phyloP scores from a whole-genome alignment of 2,329 filamentous ascomycete species.

The Calonectria hawksworthii region DNA sequence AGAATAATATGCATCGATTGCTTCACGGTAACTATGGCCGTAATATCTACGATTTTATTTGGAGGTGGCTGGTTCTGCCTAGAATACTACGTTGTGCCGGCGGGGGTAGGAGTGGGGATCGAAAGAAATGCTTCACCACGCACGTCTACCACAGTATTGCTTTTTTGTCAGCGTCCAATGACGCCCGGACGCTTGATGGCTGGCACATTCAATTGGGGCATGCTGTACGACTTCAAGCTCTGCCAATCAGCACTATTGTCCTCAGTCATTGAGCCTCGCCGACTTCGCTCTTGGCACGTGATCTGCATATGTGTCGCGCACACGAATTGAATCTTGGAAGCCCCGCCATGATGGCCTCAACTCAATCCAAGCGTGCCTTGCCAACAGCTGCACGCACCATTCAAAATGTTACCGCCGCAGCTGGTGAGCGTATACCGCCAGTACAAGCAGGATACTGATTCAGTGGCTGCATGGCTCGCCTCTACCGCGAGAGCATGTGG shows the following conservation, averaged over 20 bases:
- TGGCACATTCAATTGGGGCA: neutral
- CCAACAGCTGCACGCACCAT: neutral
- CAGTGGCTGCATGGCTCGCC: slow-evolving; percentile 58
- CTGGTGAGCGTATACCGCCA: slow-evolving; percentile 52
- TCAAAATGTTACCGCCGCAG: slow-evolving; percentile 37
- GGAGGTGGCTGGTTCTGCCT: no score
- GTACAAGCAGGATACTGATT: slow-evolving; percentile 59
- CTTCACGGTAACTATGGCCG: no score
- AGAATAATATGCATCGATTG: no score
- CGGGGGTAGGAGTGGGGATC: neutral
- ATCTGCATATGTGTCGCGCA: neutral
- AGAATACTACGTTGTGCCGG: no score
- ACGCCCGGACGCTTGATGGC: neutral
- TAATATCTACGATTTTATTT: no score
- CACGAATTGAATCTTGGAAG: neutral
- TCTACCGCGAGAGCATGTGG: slow-evolving; percentile 54
- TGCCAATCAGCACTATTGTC: neutral
- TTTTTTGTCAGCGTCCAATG: neutral
- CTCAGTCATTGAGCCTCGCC: neutral
- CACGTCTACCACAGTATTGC: neutral
- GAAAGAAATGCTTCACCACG: neutral
- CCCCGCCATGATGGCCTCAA: neutral
- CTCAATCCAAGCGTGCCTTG: neutral
- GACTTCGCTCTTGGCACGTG: neutral
- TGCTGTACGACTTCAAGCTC: neutral